phyloP scores from a whole-genome alignment of 306 rosid genomes.

The Cicer cuneatum region DNA sequence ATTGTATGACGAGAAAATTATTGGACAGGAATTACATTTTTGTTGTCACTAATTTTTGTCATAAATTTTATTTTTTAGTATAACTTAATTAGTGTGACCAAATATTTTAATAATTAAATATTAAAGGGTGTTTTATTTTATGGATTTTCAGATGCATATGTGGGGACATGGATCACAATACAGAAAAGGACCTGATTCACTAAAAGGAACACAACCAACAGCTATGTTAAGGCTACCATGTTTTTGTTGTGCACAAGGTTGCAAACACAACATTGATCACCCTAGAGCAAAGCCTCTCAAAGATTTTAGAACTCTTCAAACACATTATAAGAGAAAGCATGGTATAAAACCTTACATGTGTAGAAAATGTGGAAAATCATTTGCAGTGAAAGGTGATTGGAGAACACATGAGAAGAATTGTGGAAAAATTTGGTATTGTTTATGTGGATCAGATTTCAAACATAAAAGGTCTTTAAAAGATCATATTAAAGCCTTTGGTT shows the following conservation, averaged over 20 bases:
- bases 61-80: not conserved
- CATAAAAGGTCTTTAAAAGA: slow-evolving; percentile 74
- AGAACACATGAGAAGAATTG: slow-evolving; percentile 84
- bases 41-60: not conserved
- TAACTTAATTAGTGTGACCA: not conserved
- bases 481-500: slow-evolving; percentile 66
- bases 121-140: not conserved
- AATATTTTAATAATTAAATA: too few relatives aligned
- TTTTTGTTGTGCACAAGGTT: slow-evolving; percentile 67
- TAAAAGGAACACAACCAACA: slow-evolving; percentile 68
- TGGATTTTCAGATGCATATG: slow-evolving; percentile 70
- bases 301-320: slow-evolving; percentile 80
- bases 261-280: slow-evolving; percentile 77
- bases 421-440: slow-evolving; percentile 71
- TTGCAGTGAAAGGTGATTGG: slow-evolving; percentile 85
- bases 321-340: slow-evolving; percentile 80
- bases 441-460: slow-evolving; percentile 76
- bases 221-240: slow-evolving; percentile 72
- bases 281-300: slow-evolving; percentile 69
- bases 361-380: slow-evolving; percentile 64
- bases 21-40: not conserved
- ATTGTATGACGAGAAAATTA: not conserved
- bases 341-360: slow-evolving; percentile 71
- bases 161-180: slow-evolving; percentile 89
- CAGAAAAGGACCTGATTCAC: slow-evolving; percentile 62